These are phyloP conservation scores for Xylariaceae sp. DNA, from an alignment of 2,329 filamentous ascomycete species.

Conservation along the genomic window DNA sequence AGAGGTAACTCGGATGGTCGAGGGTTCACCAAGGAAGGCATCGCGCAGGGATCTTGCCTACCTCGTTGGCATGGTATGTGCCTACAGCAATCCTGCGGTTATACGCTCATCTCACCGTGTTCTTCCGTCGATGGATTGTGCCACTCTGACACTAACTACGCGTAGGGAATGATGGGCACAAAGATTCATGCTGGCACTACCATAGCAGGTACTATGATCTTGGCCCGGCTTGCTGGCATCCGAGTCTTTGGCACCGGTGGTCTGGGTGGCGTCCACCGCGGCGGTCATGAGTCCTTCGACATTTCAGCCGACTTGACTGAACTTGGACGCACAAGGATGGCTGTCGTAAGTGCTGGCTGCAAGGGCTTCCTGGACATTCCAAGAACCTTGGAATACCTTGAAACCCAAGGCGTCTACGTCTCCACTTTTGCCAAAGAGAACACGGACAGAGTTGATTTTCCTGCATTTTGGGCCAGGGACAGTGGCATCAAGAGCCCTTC, in stretches of 20 bases:
- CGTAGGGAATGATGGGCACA: constrained; percentile 59
- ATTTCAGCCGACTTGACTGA: constrained; percentile 94
- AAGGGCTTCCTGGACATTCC: constrained; percentile 96
- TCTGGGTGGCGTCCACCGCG: constrained; percentile 88
- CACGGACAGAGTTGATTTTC: constrained; percentile 71
- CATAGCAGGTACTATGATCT: constrained; percentile 86
- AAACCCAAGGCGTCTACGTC: constrained; percentile 73
- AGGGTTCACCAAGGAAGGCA: constrained; percentile 69
- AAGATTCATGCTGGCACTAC: constrained; percentile 86
- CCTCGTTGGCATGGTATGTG: constrained; percentile 67
- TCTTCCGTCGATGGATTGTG: constrained; percentile 1
- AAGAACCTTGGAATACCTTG: constrained; percentile 74
- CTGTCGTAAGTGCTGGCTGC: constrained; percentile 84
- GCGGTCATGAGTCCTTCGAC: constrained; percentile 82
- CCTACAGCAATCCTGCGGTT: neutral
- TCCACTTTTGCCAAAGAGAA: constrained; percentile 86
- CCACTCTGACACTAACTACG: constrained; percentile 9
- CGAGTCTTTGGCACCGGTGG: constrained; percentile 92
- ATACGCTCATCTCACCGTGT: neutral
- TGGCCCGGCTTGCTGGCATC: constrained; percentile 83
- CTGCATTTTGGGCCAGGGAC: constrained; percentile 87
- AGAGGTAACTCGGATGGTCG: constrained; percentile 71
- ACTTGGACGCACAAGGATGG: constrained; percentile 81
- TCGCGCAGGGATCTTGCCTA: constrained; percentile 85
- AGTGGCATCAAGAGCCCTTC: constrained; percentile 78